A percentile compares a stretch with the other conserved stretches of the same genome.
Conservation (phyloP, 2,329 filamentous ascomycete species). For the Beauveria sp. region DNA sequence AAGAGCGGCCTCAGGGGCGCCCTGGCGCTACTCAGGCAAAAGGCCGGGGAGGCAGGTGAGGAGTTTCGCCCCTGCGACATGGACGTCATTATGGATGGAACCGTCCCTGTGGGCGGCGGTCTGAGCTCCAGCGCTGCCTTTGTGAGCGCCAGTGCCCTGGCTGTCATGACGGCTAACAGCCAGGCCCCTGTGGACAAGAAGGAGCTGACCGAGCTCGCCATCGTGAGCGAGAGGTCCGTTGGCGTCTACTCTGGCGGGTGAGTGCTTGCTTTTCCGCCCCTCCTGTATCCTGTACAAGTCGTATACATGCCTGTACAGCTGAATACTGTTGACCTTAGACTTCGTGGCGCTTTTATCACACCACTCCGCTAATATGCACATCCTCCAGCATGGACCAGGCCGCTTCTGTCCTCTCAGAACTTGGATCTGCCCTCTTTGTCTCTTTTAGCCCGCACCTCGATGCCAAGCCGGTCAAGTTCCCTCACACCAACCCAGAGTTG, state of each 20-base stretch:
- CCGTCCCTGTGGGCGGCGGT: conserved; percentile 84
- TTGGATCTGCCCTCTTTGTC: conserved; percentile 81
- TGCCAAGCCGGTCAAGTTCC: conserved; percentile 73
- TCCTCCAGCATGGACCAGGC: conserved; percentile 85
- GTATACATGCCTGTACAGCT: neutral
- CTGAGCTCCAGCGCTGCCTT: conserved; percentile 92
- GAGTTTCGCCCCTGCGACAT: conserved; percentile 61
- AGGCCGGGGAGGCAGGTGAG: conserved; percentile 40
- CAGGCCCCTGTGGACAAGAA: conserved; percentile 77
- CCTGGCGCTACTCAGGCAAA: conserved; percentile 65
- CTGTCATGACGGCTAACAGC: conserved; percentile 80
- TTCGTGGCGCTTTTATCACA: neutral
- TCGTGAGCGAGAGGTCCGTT: conserved; percentile 88
- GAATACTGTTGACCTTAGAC: neutral
- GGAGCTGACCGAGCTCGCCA: conserved; percentile 83
- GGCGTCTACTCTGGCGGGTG: conserved; percentile 94
- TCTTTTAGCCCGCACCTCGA: conserved; percentile 75
- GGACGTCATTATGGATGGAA: conserved; percentile 85
- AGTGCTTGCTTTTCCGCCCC: conserved; percentile 21
- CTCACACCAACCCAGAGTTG: conserved; percentile 70
- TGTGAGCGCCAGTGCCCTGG: conserved; percentile 80
- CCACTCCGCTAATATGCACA: neutral
- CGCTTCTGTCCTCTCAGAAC: conserved; percentile 86
- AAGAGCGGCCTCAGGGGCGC: conserved; percentile 83
- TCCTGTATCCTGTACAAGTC: neutral